Conservation (phyloP, 805 yeast genomes). For the Yamadazyma sp. region DNA sequence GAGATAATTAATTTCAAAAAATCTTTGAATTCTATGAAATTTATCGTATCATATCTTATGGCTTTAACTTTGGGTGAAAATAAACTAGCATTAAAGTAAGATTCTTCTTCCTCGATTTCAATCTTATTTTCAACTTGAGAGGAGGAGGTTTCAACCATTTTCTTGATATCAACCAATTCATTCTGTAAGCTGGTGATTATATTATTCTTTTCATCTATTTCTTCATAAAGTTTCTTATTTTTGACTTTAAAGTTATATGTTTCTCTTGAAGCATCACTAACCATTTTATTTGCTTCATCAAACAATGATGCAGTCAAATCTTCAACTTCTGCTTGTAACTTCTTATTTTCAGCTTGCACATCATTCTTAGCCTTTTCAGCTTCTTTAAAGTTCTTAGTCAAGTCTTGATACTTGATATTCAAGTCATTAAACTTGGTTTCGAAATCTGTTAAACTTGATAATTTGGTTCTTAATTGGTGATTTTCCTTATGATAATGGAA, state of each 20-base stretch:
- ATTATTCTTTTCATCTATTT: constrained; percentile 63
- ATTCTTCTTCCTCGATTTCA: constrained; percentile 5
- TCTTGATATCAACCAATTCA: constrained; percentile 67
- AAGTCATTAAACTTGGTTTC: constrained; percentile 30
- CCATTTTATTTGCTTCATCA: constrained; percentile 84
- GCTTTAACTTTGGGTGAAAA: constrained; percentile 35
- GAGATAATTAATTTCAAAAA: constrained; percentile 32
- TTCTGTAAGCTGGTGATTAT: constrained; percentile 62
- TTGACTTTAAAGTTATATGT: constrained; percentile 57
- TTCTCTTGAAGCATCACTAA: constrained; percentile 70
- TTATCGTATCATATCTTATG: constrained; percentile 43
- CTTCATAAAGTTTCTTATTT: constrained; percentile 51
- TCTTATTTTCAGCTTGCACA: constrained; percentile 59
- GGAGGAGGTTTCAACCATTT: constrained; percentile 44
- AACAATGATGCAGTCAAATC: constrained; percentile 75
- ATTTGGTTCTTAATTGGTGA: constrained; percentile 22
- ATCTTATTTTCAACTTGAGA: neutral
- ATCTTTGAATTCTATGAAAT: constrained; percentile 44
- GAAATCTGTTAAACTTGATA: constrained; percentile 21
- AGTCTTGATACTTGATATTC: constrained; percentile 19
- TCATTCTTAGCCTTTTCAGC: constrained; percentile 29
- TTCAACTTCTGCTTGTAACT: constrained; percentile 70
- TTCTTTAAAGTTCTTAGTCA: neutral
- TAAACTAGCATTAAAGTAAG: constrained; percentile 18
- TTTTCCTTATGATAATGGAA: constrained; percentile 37